Percentiles rank a stretch among this genome's conserved stretches.
Evolutionary conservation across 2,329 filamentous ascomycete genomes (phyloP).

Genomic region (Stachybotrys echinatus): DNA sequence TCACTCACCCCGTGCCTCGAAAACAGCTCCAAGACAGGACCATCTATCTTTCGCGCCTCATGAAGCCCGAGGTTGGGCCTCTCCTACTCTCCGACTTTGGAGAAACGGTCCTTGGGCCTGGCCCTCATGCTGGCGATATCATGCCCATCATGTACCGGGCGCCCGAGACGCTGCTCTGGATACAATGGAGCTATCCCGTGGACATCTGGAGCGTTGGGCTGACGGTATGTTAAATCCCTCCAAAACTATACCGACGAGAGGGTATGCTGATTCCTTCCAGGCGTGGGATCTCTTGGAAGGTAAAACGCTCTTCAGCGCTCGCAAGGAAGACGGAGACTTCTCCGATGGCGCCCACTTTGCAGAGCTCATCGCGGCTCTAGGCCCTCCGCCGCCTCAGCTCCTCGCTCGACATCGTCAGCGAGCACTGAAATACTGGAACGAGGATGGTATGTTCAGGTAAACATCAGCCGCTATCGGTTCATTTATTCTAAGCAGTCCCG

Average conservation of each 20-base stretch:
- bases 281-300: slow-evolving; percentile 17
- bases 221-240: slow-evolving; percentile 6
- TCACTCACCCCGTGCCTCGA: slow-evolving; percentile 14
- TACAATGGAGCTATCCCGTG: slow-evolving; percentile 17
- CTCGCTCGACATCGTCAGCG: slow-evolving; percentile 8
- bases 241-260: background rate
- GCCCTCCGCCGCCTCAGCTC: slow-evolving; percentile 13
- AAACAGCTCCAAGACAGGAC: slow-evolving; percentile 11
- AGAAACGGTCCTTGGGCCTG: slow-evolving; percentile 15
- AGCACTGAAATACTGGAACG: slow-evolving; percentile 15
- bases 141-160: slow-evolving; percentile 19
- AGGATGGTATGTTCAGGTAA: slow-evolving; percentile 11
- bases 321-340: slow-evolving; percentile 12
- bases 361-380: slow-evolving; percentile 16
- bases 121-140: slow-evolving; percentile 20
- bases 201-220: slow-evolving; percentile 24
- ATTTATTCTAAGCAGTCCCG: background rate
- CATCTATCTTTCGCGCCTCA: slow-evolving; percentile 19
- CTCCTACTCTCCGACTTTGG: slow-evolving; percentile 22
- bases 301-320: slow-evolving; percentile 11
- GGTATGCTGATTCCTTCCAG: slow-evolving; percentile 5
- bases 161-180: slow-evolving; percentile 15
- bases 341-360: slow-evolving; percentile 16
- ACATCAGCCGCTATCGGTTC: background rate
- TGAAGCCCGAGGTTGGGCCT: slow-evolving; percentile 15